phyloP scores from a whole-genome alignment of 257 asterid species.

The Gentiana macrophylla region DNA sequence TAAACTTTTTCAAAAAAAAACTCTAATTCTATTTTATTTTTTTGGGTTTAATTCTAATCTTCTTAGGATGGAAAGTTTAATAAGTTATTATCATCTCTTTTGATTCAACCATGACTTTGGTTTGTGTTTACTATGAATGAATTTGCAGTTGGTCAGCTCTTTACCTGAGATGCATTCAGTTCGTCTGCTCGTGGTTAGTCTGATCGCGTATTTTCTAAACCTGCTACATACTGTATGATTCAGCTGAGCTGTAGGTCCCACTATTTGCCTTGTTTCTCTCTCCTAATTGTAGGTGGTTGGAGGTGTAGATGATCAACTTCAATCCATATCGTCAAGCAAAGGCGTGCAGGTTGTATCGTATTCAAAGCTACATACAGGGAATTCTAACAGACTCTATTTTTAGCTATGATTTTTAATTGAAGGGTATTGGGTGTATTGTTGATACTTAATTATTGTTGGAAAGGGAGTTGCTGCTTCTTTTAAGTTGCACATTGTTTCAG shows the following conservation, averaged over 20 bases:
- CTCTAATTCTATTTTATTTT: no score
- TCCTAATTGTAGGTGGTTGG: constrained; percentile 62
- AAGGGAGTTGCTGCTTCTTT: no score
- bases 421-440: no score
- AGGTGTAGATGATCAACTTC: constrained; percentile 67
- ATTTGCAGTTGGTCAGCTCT: constrained; percentile 59
- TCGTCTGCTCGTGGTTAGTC: constrained; percentile 68
- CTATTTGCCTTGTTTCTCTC: constrained; percentile 12
- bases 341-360: constrained; percentile 65
- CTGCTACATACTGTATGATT: not conserved
- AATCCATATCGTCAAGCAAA: constrained; percentile 49
- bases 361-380: constrained; percentile 21
- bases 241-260: not conserved
- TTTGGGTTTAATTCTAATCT: no score
- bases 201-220: constrained; percentile 2
- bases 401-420: no score
- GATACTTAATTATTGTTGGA: no score
- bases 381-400: no score
- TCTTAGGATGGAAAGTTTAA: no score
- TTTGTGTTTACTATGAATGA: not conserved
- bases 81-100: no score
- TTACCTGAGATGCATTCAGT: constrained; percentile 74
- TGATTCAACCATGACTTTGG: not conserved
- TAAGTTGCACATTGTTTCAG: no score
- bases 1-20: no score